A percentile compares a stretch with the other conserved stretches of the same genome.
Conservation (phyloP, 2,329 filamentous ascomycete species). For the Colletotrichum aenigma region DNA sequence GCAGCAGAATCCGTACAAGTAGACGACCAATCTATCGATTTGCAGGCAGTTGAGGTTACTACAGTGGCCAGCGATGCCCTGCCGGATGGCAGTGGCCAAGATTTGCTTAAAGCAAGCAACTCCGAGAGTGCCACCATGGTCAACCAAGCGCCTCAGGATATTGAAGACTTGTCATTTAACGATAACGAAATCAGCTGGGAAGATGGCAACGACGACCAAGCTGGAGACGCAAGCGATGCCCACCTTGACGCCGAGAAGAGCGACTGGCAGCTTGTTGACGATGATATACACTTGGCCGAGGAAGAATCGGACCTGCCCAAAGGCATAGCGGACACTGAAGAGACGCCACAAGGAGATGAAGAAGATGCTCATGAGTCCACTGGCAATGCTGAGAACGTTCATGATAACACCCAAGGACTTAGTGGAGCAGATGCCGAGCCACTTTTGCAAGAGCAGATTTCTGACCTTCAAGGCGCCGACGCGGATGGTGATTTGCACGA, state of each 20-base stretch:
- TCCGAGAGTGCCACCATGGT: not conserved
- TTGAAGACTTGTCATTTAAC: not conserved
- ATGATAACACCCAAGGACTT: not conserved
- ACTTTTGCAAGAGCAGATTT: slow-evolving; percentile 2
- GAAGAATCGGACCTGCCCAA: slow-evolving; percentile 13
- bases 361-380: slow-evolving; percentile 22
- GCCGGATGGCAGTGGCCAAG: not conserved
- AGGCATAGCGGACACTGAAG: not conserved
- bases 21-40: slow-evolving; percentile 23
- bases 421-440: not conserved
- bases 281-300: not conserved
- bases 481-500: slow-evolving; percentile 26
- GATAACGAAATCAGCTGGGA: slow-evolving; percentile 25
- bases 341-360: not conserved
- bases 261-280: slow-evolving; percentile 7
- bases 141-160: not conserved
- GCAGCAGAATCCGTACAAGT: slow-evolving; percentile 3
- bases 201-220: not conserved
- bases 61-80: not conserved
- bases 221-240: not conserved
- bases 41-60: not conserved
- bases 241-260: not conserved
- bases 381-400: slow-evolving; percentile 11
- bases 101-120: not conserved
- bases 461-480: not conserved